Base-by-base conservation (phyloP, 345 rosid species). In the Conringia planisiliqua region DNA sequence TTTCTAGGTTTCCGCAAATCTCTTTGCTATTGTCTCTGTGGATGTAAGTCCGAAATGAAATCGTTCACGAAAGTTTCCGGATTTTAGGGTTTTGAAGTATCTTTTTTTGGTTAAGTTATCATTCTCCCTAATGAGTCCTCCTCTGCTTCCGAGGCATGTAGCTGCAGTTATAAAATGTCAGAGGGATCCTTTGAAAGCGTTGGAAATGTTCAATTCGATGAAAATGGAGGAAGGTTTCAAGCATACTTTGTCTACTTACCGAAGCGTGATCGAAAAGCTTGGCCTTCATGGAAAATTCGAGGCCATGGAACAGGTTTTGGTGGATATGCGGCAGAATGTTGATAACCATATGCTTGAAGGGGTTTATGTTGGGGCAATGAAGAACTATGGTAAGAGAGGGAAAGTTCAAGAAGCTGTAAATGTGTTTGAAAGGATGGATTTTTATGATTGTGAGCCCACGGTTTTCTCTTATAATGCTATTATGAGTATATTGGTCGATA, bases 361-460 rank as follows among this genome's bases (percentile, higher is more conserved):
- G 50, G 86, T 87, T 33, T 92, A 92, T 67, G 77, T 90, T 26
- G 85, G 84, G 22, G 91, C 81, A 24, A 89, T 92, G 85, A 89
- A 82, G 80, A 86, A 71, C 50, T 92, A 87, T 63, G 96, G 99
- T 32, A 78, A 82, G 80, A 92, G 85, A 85, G 83, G 85, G 73
- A 94, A 79, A 86, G 82, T 90, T 80, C 97, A 87, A 71, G 93
- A 88, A 72, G 97, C 97, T 36, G 89, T 90, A 5, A 80, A 90
- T 71, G 85, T 89, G 68, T 95, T 95, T 81, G 93, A 92, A 82
- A 94, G 97, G 78, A 88, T 90, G 97, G 97, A 90, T 54, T 92
- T 95, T 75, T 90, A 90, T 33, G 78, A 78, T 56, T 92, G 96
- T 16, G 84, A 79, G 79, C 92, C 89, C 0, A 86, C 96, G 0